Evolutionary conservation across 2,329 filamentous ascomycete genomes (phyloP).

Genomic region (Ascosphaera aggregata): DNA sequence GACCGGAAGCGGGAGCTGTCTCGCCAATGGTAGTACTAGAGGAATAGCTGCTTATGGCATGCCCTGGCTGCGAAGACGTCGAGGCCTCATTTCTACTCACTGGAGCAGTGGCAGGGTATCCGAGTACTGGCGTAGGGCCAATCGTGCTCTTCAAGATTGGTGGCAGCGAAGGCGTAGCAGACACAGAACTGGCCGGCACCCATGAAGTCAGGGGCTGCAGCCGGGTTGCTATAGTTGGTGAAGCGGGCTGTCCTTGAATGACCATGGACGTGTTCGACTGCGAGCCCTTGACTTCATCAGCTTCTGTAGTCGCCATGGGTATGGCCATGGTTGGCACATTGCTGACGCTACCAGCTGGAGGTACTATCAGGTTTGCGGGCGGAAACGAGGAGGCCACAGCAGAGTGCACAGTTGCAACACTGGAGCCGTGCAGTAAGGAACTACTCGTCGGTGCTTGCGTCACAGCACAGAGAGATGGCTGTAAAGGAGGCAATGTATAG

Average conservation of each 20-base stretch:
- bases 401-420: background rate
- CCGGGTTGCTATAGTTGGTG: background rate
- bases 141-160: background rate
- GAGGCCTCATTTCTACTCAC: no score
- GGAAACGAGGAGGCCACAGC: background rate
- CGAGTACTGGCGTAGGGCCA: background rate
- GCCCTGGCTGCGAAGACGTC: no score
- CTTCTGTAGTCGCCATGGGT: no score
- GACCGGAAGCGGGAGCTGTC: background rate
- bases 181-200: background rate
- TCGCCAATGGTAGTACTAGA: no score
- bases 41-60: no score
- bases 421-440: background rate
- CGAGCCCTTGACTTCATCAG: background rate
- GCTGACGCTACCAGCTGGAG: background rate
- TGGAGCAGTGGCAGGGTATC: background rate
- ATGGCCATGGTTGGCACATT: no score
- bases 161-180: background rate
- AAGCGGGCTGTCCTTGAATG: background rate
- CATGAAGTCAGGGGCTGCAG: background rate
- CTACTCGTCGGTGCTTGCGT: background rate
- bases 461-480: background rate
- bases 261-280: background rate
- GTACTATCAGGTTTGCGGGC: no score
- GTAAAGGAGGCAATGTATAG: background rate